phyloP scores from a whole-genome alignment of 2,329 filamentous ascomycete species.

The Neocucurbitaria cava region DNA sequence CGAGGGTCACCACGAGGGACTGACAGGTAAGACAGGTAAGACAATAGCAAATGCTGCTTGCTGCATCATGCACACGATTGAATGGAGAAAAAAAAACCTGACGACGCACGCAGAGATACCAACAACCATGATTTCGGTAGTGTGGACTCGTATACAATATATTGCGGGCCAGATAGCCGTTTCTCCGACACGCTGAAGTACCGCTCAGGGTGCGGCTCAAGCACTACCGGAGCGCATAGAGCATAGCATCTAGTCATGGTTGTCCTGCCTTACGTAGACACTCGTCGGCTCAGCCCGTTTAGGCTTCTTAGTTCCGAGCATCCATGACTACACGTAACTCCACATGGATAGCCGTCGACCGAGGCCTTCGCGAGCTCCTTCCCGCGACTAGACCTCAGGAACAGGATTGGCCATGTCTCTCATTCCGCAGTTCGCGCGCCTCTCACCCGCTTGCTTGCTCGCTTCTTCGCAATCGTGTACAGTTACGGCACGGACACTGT shows the following conservation, averaged over 20 bases:
- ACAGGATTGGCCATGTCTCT: conserved; percentile 1
- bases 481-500: conserved; percentile 12
- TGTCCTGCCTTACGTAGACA: conserved; percentile 2
- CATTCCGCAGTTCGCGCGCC: too few relatives aligned
- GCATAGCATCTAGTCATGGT: conserved; percentile 8
- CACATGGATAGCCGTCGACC: not conserved
- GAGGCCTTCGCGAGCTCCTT: not conserved
- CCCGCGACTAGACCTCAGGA: not conserved
- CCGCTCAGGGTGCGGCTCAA: conserved; percentile 14
- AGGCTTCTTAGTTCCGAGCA: not conserved
- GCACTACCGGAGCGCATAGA: conserved; percentile 18
- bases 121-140: conserved; percentile 14
- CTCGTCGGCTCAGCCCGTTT: not conserved
- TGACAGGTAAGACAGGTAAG: not conserved
- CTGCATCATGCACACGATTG: not conserved
- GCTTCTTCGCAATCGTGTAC: conserved; percentile 4
- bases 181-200: conserved; percentile 14
- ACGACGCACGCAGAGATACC: not conserved
- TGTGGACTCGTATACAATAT: conserved; percentile 9
- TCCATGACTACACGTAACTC: not conserved
- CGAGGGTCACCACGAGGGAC: not conserved
- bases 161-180: conserved; percentile 17
- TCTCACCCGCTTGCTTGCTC: not conserved
- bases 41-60: not conserved
- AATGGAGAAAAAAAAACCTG: not conserved